Conservation (phyloP, 31 red algal species). For the Odonthalia washingtoniensis region DNA sequence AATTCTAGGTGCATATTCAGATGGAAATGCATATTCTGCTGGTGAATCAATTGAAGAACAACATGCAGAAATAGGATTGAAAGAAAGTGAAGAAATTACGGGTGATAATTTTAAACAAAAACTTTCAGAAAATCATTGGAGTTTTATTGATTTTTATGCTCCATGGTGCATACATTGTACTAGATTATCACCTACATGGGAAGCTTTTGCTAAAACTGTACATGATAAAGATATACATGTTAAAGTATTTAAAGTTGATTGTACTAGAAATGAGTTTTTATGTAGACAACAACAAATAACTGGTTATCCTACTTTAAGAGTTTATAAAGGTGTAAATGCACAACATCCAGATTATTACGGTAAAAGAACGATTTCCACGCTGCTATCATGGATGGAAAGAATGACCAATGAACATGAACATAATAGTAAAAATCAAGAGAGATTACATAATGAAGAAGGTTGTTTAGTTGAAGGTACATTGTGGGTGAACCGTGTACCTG, state of each 20-base stretch:
- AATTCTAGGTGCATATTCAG: slow-evolving; percentile 71
- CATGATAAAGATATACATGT: slow-evolving; percentile 85
- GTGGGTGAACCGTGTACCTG: slow-evolving; percentile 80
- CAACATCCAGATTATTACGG: slow-evolving; percentile 70
- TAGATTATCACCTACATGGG: slow-evolving; percentile 71
- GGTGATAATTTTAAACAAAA: slow-evolving; percentile 57
- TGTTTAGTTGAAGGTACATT: slow-evolving; percentile 70
- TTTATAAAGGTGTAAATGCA: slow-evolving; percentile 62
- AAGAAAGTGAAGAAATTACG: slow-evolving; percentile 66
- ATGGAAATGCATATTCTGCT: slow-evolving; percentile 51
- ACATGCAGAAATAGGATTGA: slow-evolving; percentile 56
- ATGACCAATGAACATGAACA: slow-evolving; percentile 82
- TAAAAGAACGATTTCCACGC: slow-evolving; percentile 69
- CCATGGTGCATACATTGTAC: slow-evolving; percentile 84
- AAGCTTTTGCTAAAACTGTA: slow-evolving; percentile 84
- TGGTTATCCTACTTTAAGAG: slow-evolving; percentile 77
- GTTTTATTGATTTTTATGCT: slow-evolving; percentile 82
- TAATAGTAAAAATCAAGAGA: background rate
- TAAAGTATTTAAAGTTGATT: slow-evolving; percentile 85
- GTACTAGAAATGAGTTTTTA: slow-evolving; percentile 71
- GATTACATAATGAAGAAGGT: slow-evolving; percentile 70
- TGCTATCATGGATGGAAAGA: slow-evolving; percentile 76
- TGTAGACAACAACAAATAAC: slow-evolving; percentile 68
- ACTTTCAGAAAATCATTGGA: slow-evolving; percentile 73
- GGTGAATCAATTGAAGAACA: slow-evolving; percentile 54